Conservation (phyloP, 768 basidiomycete species). For the Trametes villosa region DNA sequence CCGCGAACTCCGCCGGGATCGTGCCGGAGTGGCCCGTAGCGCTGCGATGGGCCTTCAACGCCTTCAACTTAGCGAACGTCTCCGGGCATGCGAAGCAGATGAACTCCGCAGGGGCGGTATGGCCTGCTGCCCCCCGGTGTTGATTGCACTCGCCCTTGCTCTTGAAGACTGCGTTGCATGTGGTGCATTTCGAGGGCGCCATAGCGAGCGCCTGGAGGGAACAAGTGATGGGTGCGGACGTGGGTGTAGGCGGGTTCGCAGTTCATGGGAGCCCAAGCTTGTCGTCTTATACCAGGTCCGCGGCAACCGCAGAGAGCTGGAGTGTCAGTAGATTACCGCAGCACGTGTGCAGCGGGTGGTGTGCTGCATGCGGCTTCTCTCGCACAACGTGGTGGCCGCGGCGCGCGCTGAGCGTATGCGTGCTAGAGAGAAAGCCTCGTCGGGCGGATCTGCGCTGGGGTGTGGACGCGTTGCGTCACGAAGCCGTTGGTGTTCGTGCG, state of each 20-base stretch:
- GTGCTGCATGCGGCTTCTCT: background rate
- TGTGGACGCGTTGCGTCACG: too few species aligned
- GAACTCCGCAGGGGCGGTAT: background rate
- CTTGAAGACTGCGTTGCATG: background rate
- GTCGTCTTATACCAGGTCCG: background rate
- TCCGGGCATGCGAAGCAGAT: slow-evolving; percentile 7
- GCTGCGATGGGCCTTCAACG: background rate
- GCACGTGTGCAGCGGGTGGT: background rate
- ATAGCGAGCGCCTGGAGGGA: background rate
- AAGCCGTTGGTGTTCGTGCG: too few species aligned
- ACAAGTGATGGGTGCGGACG: too few species aligned
- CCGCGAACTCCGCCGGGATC: background rate
- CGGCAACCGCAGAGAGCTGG: background rate
- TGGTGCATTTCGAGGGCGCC: slow-evolving; percentile 4
- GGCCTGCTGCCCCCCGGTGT: background rate
- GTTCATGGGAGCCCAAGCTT: background rate
- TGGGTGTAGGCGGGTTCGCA: too few species aligned
- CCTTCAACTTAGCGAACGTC: slow-evolving; percentile 1
- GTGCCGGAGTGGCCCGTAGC: background rate
- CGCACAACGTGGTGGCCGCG: background rate
- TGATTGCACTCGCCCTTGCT: slow-evolving; percentile 6
- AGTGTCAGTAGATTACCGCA: background rate
- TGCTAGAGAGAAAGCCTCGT: too few species aligned
- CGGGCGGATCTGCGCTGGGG: too few species aligned
- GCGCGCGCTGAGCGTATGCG: background rate